These are phyloP conservation scores for Colletotrichum sp. DNA, from an alignment of 2,329 filamentous ascomycete genomes.

Conservation along the genomic window DNA sequence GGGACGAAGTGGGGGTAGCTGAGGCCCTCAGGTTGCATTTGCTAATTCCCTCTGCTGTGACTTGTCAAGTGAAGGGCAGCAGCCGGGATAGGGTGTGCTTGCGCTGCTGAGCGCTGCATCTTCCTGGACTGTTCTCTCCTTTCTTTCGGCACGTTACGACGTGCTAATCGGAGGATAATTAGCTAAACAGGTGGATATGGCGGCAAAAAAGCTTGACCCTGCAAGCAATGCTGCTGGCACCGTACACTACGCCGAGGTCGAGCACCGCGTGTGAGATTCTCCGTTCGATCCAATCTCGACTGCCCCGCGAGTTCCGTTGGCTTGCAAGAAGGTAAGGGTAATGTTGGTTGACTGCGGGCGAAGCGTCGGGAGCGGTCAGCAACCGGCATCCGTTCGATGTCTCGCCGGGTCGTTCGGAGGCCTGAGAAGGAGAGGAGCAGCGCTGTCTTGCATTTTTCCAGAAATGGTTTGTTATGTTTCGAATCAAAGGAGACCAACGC, in stretches of 20 bases:
- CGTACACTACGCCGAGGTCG: neutral
- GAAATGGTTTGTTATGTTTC: conserved; percentile 19
- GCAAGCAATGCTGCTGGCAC: neutral
- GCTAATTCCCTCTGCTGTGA: neutral
- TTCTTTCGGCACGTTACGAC: neutral
- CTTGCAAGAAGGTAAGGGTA: neutral
- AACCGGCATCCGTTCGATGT: conserved; percentile 3
- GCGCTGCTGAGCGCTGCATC: neutral
- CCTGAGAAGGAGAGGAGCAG: neutral
- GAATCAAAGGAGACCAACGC: conserved; percentile 1
- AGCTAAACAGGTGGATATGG: conserved; percentile 14
- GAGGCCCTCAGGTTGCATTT: neutral
- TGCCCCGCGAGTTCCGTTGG: neutral
- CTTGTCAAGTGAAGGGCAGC: neutral
- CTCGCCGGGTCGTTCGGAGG: conserved; percentile 3
- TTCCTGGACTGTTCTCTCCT: neutral
- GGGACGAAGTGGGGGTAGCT: conserved; percentile 2
- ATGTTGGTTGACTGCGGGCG: neutral
- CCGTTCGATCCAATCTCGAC: neutral
- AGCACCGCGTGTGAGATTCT: neutral
- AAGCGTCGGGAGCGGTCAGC: conserved; percentile 9
- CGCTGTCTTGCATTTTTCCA: neutral
- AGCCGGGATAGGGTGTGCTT: neutral
- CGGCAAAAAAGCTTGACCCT: conserved; percentile 20
- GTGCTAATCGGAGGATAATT: conserved; percentile 20